phyloP scores from a whole-genome alignment of 108 stramenopile genomes.

The Parietichytrium sp. region DNA sequence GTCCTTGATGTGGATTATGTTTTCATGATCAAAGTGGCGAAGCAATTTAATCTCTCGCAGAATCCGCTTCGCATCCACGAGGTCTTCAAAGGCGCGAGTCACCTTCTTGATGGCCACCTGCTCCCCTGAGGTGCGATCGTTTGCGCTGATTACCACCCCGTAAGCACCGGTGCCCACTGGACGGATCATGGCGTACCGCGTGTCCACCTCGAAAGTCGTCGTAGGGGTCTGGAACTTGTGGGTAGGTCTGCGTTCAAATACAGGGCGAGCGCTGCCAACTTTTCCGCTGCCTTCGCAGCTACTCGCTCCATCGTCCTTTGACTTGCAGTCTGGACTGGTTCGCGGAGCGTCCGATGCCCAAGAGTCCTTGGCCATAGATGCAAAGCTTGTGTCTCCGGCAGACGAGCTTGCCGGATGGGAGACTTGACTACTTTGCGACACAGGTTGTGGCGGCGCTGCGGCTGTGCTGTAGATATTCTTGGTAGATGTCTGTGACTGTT shows the following conservation, averaged over 20 bases:
- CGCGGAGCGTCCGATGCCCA: no score
- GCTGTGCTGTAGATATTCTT: no score
- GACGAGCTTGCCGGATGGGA: no score
- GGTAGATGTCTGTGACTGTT: no score
- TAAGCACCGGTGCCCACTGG: constrained; percentile 5
- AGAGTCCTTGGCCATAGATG: no score
- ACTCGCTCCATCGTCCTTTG: no score
- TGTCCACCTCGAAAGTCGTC: constrained; percentile 18
- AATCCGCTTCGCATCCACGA: constrained; percentile 67
- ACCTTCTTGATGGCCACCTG: constrained; percentile 74
- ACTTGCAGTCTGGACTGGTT: no score
- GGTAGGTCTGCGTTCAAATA: neutral
- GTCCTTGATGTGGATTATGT: constrained; percentile 71
- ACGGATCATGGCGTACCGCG: neutral
- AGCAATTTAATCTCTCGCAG: constrained; percentile 73
- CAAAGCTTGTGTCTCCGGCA: no score
- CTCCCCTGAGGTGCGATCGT: constrained; percentile 32
- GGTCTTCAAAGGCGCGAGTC: constrained; percentile 57
- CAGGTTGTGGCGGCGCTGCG: no score
- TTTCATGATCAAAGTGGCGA: constrained; percentile 83
- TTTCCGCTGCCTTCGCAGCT: no score
- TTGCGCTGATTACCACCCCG: constrained; percentile 6
- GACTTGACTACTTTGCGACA: no score
- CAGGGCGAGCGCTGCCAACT: no score
- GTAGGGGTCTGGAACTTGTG: neutral